Evolutionary conservation across 257 asterid genomes (phyloP).

Genomic region (Nicotiana attenuata): DNA sequence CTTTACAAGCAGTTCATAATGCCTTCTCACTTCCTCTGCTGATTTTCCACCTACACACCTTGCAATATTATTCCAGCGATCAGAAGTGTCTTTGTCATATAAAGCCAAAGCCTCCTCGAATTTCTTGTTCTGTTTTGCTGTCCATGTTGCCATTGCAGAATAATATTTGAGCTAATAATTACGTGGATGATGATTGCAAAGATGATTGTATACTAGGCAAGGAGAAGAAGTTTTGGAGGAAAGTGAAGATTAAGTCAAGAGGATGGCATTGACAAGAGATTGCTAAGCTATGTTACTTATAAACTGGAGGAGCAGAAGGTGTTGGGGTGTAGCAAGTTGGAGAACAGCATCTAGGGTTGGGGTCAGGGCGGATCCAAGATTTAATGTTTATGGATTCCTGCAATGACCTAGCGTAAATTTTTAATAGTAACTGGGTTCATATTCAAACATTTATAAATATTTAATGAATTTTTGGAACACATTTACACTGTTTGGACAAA

Average conservation of each 20-base stretch:
- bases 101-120: slow-evolving; percentile 43
- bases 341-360: slow-evolving; percentile 11
- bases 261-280: slow-evolving; percentile 29
- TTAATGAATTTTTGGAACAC: no score
- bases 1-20: slow-evolving; percentile 35
- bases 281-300: not conserved
- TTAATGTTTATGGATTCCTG: no score
- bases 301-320: slow-evolving; percentile 4
- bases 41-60: slow-evolving; percentile 40
- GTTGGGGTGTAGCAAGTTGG: slow-evolving; percentile 38
- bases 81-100: slow-evolving; percentile 40
- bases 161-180: not conserved
- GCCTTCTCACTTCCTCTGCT: slow-evolving; percentile 36
- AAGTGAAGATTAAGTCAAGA: not conserved
- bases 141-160: slow-evolving; percentile 51
- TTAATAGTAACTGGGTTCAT: no score
- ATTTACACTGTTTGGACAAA: no score
- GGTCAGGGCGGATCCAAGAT: no score
- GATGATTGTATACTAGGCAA: not conserved
- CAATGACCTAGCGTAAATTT: no score
- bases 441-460: no score
- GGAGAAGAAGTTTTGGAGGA: slow-evolving; percentile 1
- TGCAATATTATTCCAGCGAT: slow-evolving; percentile 40
- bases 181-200: not conserved
- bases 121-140: slow-evolving; percentile 42